phyloP scores from a whole-genome alignment of 2,329 filamentous ascomycete genomes.

The Biscogniauxia mediterranea region DNA sequence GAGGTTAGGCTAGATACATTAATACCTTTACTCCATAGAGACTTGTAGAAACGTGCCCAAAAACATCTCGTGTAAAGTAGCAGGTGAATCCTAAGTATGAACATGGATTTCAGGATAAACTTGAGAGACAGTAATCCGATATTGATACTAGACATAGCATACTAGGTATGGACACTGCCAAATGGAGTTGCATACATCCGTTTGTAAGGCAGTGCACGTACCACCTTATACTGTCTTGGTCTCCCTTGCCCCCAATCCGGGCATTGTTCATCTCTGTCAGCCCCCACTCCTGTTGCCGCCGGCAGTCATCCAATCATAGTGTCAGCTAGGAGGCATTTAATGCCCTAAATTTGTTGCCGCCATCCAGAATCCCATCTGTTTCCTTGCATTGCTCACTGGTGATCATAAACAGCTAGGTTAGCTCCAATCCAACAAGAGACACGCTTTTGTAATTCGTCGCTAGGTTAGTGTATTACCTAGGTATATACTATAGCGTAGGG shows the following conservation, averaged over 20 bases:
- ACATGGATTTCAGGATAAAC: too few relatives aligned
- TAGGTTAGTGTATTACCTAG: too few relatives aligned
- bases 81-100: too few relatives aligned
- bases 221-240: too few relatives aligned
- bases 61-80: too few relatives aligned
- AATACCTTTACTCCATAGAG: too few relatives aligned
- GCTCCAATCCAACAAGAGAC: neutral
- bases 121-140: too few relatives aligned
- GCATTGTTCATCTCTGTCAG: neutral
- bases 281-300: neutral
- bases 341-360: neutral
- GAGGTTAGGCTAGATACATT: too few relatives aligned
- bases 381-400: conserved; percentile 2
- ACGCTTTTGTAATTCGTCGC: neutral
- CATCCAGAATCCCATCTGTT: conserved; percentile 1
- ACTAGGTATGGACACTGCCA: too few relatives aligned
- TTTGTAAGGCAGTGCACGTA: neutral
- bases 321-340: neutral
- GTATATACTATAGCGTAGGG: neutral
- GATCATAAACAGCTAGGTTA: neutral
- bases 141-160: too few relatives aligned
- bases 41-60: too few relatives aligned
- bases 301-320: neutral
- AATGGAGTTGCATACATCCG: too few relatives aligned
- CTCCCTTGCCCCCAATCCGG: neutral